Evolutionary conservation across 805 yeast species (phyloP).

Genomic region (Candida ipomoeae): DNA sequence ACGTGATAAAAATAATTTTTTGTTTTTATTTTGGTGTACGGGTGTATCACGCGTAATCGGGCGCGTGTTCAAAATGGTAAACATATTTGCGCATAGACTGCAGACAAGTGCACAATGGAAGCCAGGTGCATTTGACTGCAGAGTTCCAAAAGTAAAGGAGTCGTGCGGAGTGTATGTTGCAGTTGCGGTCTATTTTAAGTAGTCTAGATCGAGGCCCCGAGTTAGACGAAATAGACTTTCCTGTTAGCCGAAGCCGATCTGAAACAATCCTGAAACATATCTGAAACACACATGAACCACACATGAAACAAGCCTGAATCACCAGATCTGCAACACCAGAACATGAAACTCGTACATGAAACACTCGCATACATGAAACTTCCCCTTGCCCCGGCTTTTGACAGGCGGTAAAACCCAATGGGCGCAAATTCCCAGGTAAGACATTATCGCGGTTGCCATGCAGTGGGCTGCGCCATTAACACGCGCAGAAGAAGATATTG

Average conservation of each 20-base stretch:
- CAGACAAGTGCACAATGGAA: background rate
- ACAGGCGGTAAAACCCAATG: background rate
- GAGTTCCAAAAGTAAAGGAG: background rate
- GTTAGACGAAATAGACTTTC: background rate
- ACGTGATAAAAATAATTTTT: too few species aligned
- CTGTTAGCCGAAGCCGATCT: background rate
- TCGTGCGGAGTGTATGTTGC: background rate
- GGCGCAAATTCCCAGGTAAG: background rate
- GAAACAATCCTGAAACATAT: background rate
- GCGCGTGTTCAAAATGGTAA: background rate
- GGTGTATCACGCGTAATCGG: background rate
- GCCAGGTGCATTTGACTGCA: background rate
- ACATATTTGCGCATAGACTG: background rate
- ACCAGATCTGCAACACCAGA: too few species aligned
- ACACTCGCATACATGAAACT: too few species aligned
- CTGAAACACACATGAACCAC: too few species aligned
- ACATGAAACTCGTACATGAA: too few species aligned
- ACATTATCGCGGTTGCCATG: slow-evolving; percentile 2
- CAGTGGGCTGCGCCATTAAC: background rate
- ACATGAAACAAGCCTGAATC: background rate
- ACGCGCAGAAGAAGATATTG: slow-evolving; percentile 3
- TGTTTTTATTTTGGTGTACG: background rate
- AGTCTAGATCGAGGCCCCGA: background rate
- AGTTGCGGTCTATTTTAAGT: background rate
- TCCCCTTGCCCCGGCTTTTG: background rate